Base-by-base conservation (phyloP, 768 basidiomycete genomes). In the Naganishia kalamii region DNA sequence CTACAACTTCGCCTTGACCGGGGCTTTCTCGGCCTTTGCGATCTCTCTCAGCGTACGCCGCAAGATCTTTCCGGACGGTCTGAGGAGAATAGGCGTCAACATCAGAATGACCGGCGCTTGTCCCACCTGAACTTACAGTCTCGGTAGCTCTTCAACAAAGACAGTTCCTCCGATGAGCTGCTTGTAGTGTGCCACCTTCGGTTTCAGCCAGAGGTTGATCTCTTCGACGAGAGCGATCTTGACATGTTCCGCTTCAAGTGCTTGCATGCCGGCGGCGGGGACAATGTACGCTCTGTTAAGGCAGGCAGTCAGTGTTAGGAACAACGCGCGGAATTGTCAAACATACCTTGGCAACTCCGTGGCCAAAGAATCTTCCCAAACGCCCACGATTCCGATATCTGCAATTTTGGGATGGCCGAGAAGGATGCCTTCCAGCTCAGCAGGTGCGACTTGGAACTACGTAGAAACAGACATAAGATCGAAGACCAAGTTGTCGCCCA, bases 11-110 rank as follows among this genome's bases (percentile, higher is more conserved):
- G 70, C 70, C 29, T 64, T 29, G 47, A 67, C 49, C 5, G 62
- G 46, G 15, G 40, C 40, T 54, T 68, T 61, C 21, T 64, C 63
- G 50, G 52, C 57, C 35, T 65, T 65, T 1, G 64, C 64, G 13
- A 59, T 27, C 19, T 65, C 64, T 19, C 64, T 25, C 11, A 93
- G 80, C 68, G 90, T 84, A 25, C 88, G 83, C 43, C 90, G 83
- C 35, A 93, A 76, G 71, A 94, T 94, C 79, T 94, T 93, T 3
- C 92, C 92, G 61, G 89, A 84, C 32, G 89, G 85, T 70, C 89
- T 91, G 67, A 13, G 72, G 67, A 41, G 11, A 27, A 37, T 23
- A 32, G 6, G 54, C 50, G 25, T 47, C 30, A 4, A 32, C 3
- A 15, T 17, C 3, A 23, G 32, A 43, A 44, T 19, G 3, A 51